Base-by-base conservation (phyloP, 306 rosid genomes). In the Inga laurina region DNA sequence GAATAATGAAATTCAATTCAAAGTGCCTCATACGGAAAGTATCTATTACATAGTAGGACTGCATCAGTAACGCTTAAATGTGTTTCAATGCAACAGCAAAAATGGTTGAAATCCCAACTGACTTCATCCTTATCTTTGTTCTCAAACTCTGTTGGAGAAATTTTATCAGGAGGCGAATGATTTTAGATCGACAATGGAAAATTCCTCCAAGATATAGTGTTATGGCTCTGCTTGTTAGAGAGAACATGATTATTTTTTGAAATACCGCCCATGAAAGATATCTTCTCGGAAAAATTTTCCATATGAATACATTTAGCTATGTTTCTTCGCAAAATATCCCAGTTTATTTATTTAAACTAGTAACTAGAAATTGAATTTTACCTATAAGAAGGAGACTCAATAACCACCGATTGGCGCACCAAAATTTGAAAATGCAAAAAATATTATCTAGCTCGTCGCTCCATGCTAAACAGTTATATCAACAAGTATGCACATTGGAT, bases 1-100 rank as follows among this genome's bases (percentile, higher is more conserved):
- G 34, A 80, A 75, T 84, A 39, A 27, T 7, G 27, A 81, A 46
- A 44, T 51, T 46, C 18, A 49, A 1, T 37, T 74, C 32, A 81
- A 74, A 27, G 19, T 54, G 22, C 72, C 78, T 27, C 30, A 12
- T 7, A 32, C 27, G 35, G 19, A 72, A 3, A 70, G 56, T 49
- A 54, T 52, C 21, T 7, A 34, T 65, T 69, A 79, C 77, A 69
- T 22, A 30, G 18, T n/a, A 7, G 64, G 74, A 78, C 49, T 48
- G 32, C 49, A 39, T 69, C 16, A 51, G 5, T 46, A 24, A 70
- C 49, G 64, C 24, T 61, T 51, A 39, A 72, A 79, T 51, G 46
- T 32, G 68, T 61, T 22, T 35, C 65, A 59, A 75, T 51, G 62
- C 74, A 66, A 61, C 15, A 24, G 32, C 48, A 72, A 27, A 41